Evolutionary conservation across 2,329 filamentous ascomycete genomes (phyloP), one percentile per base, ranked within the genome.

Genomic region (Exserohilum turcica): DNA sequence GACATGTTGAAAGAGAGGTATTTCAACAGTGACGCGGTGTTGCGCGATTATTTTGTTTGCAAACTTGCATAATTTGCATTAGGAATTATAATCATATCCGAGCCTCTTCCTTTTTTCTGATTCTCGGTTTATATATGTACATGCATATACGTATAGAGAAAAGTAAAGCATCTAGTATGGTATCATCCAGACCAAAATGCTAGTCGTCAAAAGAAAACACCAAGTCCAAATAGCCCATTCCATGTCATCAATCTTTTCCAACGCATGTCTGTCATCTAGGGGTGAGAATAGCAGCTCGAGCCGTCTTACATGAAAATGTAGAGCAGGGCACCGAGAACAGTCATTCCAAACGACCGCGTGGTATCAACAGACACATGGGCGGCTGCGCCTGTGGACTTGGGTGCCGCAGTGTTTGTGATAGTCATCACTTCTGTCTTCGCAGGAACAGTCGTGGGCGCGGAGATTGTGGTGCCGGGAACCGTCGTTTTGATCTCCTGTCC

Each of bases 311-410:
- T 49, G 12, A 70, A 47, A 12, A 48, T 55, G 32, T 67, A 72
- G 52, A 68, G 49, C 19, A 72, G 38, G 15, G 62, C 66, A 27
- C 64, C 61, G 18, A 71, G 32, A 12, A 72, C 8, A 5, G 64
- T 67, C 42, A 72, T 58, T 3, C 62, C 61, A 16, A 67, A 50
- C 7, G 67, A 66, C 15, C 48, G 52, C 6, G 52, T 55, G 7
- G 56, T 54, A 32, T 67, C 61, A 10, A 60, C 52, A 8, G 28
- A 37, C 16, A 67, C 39, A 6, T 59, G 56, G 29, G 42, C 59
- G 3, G 68, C 68, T 7, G 56, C 66, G 13, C 54, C 64, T 8
- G 61, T 54, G n/a, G 61, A 55, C 19, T 33, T 35, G 3, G 29
- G n/a, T 9, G 63, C 55, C n/a, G 49, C 57, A 18, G 49, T 31